phyloP scores from a whole-genome alignment of 1,284 basidiomycete genomes.

The Ceratorhiza oryzae-sativae region DNA sequence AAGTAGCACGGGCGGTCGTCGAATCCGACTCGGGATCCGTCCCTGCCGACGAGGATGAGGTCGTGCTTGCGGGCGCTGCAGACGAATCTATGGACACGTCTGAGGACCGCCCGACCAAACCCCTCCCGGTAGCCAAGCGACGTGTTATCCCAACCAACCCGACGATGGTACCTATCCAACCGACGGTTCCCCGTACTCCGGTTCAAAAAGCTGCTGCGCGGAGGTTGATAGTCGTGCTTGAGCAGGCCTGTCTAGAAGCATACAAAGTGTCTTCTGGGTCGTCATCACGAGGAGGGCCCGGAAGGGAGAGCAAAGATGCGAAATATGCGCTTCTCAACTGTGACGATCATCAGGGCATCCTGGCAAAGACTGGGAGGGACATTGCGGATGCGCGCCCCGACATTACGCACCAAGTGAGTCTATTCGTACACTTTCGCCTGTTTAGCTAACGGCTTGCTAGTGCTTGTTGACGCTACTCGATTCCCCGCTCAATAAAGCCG shows the following conservation, averaged over 20 bases:
- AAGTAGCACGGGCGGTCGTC: constrained; percentile 15
- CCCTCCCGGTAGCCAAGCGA: constrained; percentile 46
- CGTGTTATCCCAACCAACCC: constrained; percentile 63
- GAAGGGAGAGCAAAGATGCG: constrained; percentile 69
- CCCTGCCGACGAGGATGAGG: constrained; percentile 23
- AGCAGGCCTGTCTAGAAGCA: constrained; percentile 94
- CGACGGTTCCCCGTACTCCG: constrained; percentile 72
- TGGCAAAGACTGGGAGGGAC: constrained; percentile 97
- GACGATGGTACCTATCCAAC: constrained; percentile 79
- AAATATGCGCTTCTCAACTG: constrained; percentile 98
- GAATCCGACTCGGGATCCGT: constrained; percentile 21
- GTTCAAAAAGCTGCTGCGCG: constrained; percentile 67
- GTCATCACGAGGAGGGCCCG: constrained; percentile 50
- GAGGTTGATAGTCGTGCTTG: constrained; percentile 87
- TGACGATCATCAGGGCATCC: constrained; percentile 98
- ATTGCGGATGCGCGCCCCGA: constrained; percentile 98
- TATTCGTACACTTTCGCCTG: constrained; percentile 32
- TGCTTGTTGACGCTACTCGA: constrained; percentile 96
- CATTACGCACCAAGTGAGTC: constrained; percentile 93
- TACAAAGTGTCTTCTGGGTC: constrained; percentile 79
- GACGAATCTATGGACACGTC: constrained; percentile 25
- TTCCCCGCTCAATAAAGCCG: constrained; percentile 98
- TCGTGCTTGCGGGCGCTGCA: neutral
- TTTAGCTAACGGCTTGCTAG: constrained; percentile 53
- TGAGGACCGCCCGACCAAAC: constrained; percentile 39